Conservation (phyloP, 345 rosid species). For the Bruguiera gymnorhiza region DNA sequence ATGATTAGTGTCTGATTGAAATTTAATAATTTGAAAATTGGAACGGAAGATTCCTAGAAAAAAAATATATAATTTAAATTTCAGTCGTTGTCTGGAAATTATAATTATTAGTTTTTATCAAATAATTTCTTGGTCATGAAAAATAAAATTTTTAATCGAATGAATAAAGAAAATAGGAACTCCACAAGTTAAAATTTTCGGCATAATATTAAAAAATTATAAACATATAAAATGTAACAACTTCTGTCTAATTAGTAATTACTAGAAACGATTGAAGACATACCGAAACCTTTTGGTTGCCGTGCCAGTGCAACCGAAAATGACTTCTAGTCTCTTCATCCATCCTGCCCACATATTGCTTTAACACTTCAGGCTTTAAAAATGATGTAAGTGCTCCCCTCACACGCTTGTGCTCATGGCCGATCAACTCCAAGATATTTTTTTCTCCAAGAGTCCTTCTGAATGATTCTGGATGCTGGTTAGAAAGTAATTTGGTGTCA, state of each 20-base stretch:
- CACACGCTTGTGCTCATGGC: constrained; percentile 31
- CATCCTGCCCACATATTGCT: constrained; percentile 33
- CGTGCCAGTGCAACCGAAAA: constrained; percentile 32
- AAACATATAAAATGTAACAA: too few species aligned
- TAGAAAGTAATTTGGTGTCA: constrained; percentile 6
- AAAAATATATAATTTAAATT: too few species aligned
- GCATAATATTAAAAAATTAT: too few species aligned
- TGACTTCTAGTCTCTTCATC: constrained; percentile 31
- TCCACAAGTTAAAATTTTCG: too few species aligned
- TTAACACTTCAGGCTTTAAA: constrained; percentile 30
- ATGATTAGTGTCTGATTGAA: too few species aligned
- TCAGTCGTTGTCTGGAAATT: too few species aligned
- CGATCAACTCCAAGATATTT: constrained; percentile 30
- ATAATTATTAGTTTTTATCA: too few species aligned
- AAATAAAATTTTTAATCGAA: too few species aligned
- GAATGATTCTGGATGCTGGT: constrained; percentile 17
- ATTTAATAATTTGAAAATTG: too few species aligned
- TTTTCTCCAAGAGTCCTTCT: constrained; percentile 22
- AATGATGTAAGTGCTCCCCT: constrained; percentile 32
- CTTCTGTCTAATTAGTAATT: neutral
- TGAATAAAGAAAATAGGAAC: too few species aligned
- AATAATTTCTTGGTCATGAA: too few species aligned
- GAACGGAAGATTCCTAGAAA: too few species aligned
- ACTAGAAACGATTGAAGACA: neutral
- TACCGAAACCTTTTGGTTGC: constrained; percentile 29